Evolutionary conservation across 495 filamentous ascomycete species (phyloP), one percentile per base, ranked within the genome.

Genomic region (Lepraria neglecta): DNA sequence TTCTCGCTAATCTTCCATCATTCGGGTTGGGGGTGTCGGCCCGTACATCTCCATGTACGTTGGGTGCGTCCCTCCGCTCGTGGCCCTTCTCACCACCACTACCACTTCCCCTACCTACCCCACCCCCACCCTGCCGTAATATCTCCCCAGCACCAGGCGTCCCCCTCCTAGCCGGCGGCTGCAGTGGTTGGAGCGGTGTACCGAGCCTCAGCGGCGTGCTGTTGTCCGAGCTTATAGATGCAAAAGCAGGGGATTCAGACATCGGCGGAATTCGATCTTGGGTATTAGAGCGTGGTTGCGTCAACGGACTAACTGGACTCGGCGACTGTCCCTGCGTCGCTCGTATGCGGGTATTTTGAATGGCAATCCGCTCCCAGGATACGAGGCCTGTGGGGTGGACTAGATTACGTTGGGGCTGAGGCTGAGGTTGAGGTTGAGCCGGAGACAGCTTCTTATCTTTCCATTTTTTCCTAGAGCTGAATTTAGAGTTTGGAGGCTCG

Each of bases 281-380:
- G 17, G 24, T 46, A 14, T 38, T 40, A 17, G 59, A 27, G 0
- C 35, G 50, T 0, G 56, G 55, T n/a, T 47, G 47, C 0, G 51
- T 61, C 33, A 61, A 28, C 11, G 63, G 63, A 52, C 63, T 65
- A 21, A 65, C 46, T 2, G 63, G 57, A 35, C 59, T 65, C 10
- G 63, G 58, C 1, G 44, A 48, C 0, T 19, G 58, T 24, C 42
- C 51, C 3, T 60, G 56, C 19, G 62, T 19, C 38, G 50, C 52
- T 28, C 63, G 50, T 11, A 61, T 59, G 14, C 52, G 62, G 28
- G 63, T 63, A 45, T 65, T 62, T 54, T 68, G 59, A 43, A 62
- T 61, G 24, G 61, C 65, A 43, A 64, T 57, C 7, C 60, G 62
- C 31, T 68, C 65, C 65, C 65, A 68, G 14, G 63, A 62, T 50